Base-by-base conservation (phyloP, 169 alveolate species). In the Perkinsus olseni region DNA sequence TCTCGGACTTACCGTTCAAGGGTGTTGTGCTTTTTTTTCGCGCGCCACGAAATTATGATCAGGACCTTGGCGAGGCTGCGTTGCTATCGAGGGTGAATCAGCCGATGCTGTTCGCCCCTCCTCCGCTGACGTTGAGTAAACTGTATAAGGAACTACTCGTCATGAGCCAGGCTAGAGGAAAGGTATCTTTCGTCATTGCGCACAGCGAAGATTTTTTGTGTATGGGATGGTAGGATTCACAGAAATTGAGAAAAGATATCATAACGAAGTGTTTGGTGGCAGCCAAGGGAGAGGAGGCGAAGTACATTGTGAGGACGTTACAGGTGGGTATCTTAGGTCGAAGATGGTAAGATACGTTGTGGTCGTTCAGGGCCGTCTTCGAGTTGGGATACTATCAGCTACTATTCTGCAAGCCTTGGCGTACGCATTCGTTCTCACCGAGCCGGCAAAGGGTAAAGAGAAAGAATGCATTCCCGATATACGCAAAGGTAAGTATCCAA, bases 321-420 rank as follows among this genome's bases (percentile, higher is more conserved):
- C 82, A 62, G 82, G 82, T 62, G 82, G 34, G 82, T 62, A 62
- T 62, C 82, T 62, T 62, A 62, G 82, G 37, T 62, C 17, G 36
- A 62, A 62, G 82, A 1, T 62, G 82, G 82, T 62, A 62, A 62
- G 82, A 62, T 62, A 62, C 82, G 34, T 8, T 6, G 17, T 21
- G 31, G 28, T 8, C 1, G 10, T 24, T 62, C 82, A 62, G 82
- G 82, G 82, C 8, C 82, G 82, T 62, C 96, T 98, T 38, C 97
- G 99, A 95, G 97, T 98, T 37, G 99, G 99, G 0, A 99, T 99
- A 38, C 98, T 98, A 50, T 98, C 98, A 95, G 97, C 98, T 39
- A 98, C 99, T 3, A 97, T 99, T 51, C 95, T 98, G 91, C 97
- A 98, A 74, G 97, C 98, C 38, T 95, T 97, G 38, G 96, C 98